Percentiles rank a stretch among this genome's conserved stretches.
phyloP scores from a whole-genome alignment of 2,329 filamentous ascomycete species.

The Neofusicoccum parvum region DNA sequence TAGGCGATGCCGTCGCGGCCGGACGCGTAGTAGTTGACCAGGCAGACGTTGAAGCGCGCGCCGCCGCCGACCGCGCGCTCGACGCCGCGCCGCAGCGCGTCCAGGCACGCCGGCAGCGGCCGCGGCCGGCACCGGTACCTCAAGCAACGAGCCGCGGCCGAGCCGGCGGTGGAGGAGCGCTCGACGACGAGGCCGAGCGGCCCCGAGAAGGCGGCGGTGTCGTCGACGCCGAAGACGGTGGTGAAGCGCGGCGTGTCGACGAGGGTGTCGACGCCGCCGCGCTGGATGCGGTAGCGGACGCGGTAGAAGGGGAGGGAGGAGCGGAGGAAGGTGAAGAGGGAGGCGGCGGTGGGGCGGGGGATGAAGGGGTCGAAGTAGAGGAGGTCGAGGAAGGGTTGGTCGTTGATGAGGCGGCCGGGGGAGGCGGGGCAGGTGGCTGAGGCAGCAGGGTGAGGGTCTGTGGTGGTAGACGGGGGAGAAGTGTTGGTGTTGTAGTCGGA shows the following conservation, averaged over 20 bases:
- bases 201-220: constrained; percentile 61
- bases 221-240: constrained; percentile 63
- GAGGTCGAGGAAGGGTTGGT: constrained; percentile 71
- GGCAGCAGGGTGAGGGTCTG: not conserved
- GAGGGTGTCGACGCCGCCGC: constrained; percentile 63
- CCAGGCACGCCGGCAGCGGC: constrained; percentile 71
- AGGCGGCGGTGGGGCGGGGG: constrained; percentile 55
- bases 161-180: constrained; percentile 38
- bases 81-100: constrained; percentile 62
- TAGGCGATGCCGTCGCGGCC: constrained; percentile 77
- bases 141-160: no score
- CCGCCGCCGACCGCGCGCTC: constrained; percentile 68
- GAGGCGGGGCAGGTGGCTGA: constrained; percentile 49
- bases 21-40: constrained; percentile 82
- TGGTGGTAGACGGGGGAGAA: constrained; percentile 16
- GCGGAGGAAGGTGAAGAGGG: constrained; percentile 71
- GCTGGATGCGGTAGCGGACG: constrained; percentile 72
- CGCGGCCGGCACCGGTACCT: constrained; percentile 65
- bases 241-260: constrained; percentile 66
- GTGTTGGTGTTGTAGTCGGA: not conserved
- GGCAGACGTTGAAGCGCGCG: constrained; percentile 70
- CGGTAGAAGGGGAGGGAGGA: constrained; percentile 74
- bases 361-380: constrained; percentile 77
- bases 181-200: constrained; percentile 37
- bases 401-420: constrained; percentile 59